A percentile compares a stretch with the other conserved stretches of the same genome.
phyloP scores from a whole-genome alignment of 2,329 filamentous ascomycete species.

The Cercospora zeina region DNA sequence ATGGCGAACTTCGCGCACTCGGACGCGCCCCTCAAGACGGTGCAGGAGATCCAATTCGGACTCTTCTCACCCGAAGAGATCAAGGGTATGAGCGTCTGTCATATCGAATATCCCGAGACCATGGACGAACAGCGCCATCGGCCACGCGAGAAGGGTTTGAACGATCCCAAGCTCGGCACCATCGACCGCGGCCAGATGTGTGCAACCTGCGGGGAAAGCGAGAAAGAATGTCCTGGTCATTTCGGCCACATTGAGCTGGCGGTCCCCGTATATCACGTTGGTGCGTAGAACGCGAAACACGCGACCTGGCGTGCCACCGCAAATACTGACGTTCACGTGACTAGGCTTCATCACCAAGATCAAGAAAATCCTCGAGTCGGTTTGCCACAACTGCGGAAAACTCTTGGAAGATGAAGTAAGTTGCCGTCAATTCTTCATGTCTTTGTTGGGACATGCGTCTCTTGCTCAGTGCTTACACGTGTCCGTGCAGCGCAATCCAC shows the following conservation, averaged over 20 bases:
- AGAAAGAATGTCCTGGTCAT: slow-evolving; percentile 94
- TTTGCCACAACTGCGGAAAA: slow-evolving; percentile 98
- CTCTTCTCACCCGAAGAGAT: slow-evolving; percentile 97
- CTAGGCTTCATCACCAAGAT: slow-evolving; percentile 96
- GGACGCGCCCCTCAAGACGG: slow-evolving; percentile 92
- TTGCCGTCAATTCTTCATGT: slow-evolving; percentile 51
- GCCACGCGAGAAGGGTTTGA: slow-evolving; percentile 86
- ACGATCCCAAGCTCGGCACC: slow-evolving; percentile 92
- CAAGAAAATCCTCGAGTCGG: slow-evolving; percentile 97
- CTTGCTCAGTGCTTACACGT: slow-evolving; percentile 49
- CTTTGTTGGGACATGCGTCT: slow-evolving; percentile 24
- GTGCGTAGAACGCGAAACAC: slow-evolving; percentile 47
- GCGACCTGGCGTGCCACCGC: neutral
- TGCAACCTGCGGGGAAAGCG: slow-evolving; percentile 92
- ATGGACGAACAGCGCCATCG: slow-evolving; percentile 95
- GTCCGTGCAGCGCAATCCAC: slow-evolving; percentile 70
- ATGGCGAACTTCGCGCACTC: slow-evolving; percentile 96
- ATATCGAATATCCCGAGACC: slow-evolving; percentile 97
- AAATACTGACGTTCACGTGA: slow-evolving; percentile 29
- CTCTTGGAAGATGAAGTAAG: slow-evolving; percentile 97
- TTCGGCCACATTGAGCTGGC: slow-evolving; percentile 99
- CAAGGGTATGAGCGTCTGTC: slow-evolving; percentile 96
- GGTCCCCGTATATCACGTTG: slow-evolving; percentile 88
- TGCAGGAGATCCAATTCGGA: slow-evolving; percentile 99
- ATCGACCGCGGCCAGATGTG: slow-evolving; percentile 96